Conservation (phyloP, 345 rosid genomes). For the Camelina sativa region DNA sequence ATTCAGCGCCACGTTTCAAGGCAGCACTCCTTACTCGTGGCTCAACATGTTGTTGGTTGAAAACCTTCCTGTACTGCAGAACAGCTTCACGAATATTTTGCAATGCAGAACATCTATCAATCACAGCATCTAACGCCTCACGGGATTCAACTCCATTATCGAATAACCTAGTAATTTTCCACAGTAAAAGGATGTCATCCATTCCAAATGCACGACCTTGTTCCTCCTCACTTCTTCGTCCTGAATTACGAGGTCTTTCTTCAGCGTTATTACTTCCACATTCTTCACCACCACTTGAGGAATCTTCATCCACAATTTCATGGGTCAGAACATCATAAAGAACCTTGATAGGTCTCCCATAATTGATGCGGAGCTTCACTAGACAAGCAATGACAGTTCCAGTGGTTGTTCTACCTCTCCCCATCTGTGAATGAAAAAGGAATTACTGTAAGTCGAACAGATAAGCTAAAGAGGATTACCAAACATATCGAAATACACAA, state of each 20-base stretch:
- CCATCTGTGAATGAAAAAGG: conserved; percentile 65
- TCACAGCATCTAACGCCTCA: conserved; percentile 89
- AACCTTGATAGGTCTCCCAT: conserved; percentile 85
- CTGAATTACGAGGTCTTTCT: conserved; percentile 45
- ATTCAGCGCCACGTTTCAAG: conserved; percentile 92
- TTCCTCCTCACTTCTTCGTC: conserved; percentile 51
- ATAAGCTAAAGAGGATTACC: not conserved
- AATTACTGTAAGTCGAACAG: conserved; percentile 13
- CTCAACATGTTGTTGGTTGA: conserved; percentile 93
- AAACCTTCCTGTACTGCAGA: conserved; percentile 75
- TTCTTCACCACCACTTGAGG: conserved; percentile 93
- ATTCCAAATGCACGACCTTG: conserved; percentile 81
- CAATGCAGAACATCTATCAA: conserved; percentile 94
- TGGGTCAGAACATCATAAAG: conserved; percentile 57
- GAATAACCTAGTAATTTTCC: conserved; percentile 94
- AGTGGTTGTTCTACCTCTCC: conserved; percentile 99
- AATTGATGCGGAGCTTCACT: conserved; percentile 80
- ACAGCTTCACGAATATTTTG: conserved; percentile 98
- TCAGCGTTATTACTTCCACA: conserved; percentile 53
- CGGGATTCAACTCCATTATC: conserved; percentile 92
- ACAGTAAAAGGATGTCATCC: conserved; percentile 77
- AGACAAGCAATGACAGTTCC: conserved; percentile 99
- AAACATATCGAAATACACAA: conserved; percentile 19
- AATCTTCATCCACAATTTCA: conserved; percentile 78
- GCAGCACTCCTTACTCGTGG: conserved; percentile 91